Percentiles rank a stretch among this genome's conserved stretches.
phyloP scores from a whole-genome alignment of 768 basidiomycete genomes.

The Serpula lacrymans region DNA sequence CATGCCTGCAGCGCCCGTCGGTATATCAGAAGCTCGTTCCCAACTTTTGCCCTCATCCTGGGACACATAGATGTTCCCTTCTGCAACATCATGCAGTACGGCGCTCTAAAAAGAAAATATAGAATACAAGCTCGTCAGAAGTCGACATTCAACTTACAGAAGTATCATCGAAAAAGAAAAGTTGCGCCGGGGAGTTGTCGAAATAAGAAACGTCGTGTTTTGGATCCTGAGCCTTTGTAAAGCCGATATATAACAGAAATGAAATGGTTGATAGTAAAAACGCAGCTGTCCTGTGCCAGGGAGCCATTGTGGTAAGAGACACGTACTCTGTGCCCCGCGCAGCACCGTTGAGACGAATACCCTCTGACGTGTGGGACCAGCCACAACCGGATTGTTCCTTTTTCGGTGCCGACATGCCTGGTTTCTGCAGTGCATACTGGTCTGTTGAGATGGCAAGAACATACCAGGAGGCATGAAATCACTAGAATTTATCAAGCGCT shows the following conservation, averaged over 20 bases:
- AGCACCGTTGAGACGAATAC: not conserved
- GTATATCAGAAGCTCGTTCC: constrained; percentile 47
- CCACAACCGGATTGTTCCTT: too few species aligned
- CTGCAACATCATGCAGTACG: constrained; percentile 76
- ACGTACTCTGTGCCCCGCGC: not conserved
- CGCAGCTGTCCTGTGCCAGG: constrained; percentile 23
- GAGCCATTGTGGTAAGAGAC: constrained; percentile 21
- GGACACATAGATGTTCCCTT: constrained; percentile 73
- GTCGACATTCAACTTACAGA: constrained; percentile 52
- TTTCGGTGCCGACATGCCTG: too few species aligned
- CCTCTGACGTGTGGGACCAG: too few species aligned
- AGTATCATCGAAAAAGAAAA: constrained; percentile 95
- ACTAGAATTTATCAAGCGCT: too few species aligned
- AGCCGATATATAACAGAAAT: constrained; percentile 18
- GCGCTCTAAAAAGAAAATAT: constrained; percentile 41
- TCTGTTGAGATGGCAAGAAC: too few species aligned
- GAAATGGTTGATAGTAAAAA: constrained; percentile 22
- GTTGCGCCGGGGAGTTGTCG: constrained; percentile 64
- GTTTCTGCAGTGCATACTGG: too few species aligned
- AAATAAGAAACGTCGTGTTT: constrained; percentile 51
- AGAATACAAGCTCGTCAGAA: constrained; percentile 1
- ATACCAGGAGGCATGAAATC: too few species aligned
- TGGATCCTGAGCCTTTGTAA: constrained; percentile 41
- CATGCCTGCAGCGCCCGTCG: constrained; percentile 56
- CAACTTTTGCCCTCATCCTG: constrained; percentile 83